Percentiles rank a stretch among this genome's conserved stretches.
phyloP scores from a whole-genome alignment of 768 basidiomycete species.

The Mycena crocata region DNA sequence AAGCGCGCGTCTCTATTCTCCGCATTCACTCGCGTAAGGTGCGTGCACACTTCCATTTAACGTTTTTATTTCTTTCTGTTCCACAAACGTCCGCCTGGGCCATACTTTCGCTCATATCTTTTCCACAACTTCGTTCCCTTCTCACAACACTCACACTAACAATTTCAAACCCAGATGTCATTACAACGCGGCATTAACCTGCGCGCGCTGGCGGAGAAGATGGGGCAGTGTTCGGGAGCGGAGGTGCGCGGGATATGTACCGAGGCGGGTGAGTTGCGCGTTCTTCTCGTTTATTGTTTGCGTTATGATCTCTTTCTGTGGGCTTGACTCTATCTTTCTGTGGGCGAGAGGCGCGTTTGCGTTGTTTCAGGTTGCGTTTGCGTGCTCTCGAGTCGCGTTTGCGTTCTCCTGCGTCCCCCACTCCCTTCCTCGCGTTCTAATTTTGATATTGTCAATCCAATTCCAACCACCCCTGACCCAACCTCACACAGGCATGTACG shows the following conservation, averaged over 20 bases:
- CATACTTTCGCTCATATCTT: no score
- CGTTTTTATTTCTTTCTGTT: constrained; percentile 4
- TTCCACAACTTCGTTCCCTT: no score
- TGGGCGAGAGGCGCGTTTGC: no score
- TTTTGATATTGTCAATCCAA: background rate
- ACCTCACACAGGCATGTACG: constrained; percentile 84
- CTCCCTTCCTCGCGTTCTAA: no score
- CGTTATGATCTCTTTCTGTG: no score
- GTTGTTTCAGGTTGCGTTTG: no score
- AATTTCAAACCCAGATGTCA: constrained; percentile 93
- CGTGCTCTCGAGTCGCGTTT: no score
- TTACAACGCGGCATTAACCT: constrained; percentile 97
- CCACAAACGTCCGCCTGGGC: no score
- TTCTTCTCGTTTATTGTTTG: background rate
- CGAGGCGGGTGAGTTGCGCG: constrained; percentile 80
- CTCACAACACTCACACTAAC: no score
- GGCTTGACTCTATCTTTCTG: no score
- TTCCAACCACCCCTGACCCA: background rate
- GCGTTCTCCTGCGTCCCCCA: no score
- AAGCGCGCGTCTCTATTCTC: constrained; percentile 96
- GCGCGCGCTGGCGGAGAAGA: constrained; percentile 96
- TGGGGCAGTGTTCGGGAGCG: constrained; percentile 98
- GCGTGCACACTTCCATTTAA: background rate
- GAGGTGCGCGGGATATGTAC: constrained; percentile 98
- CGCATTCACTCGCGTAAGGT: constrained; percentile 97